Base-by-base conservation (phyloP, 495 filamentous ascomycete species). In the Neurospora sp. region DNA sequence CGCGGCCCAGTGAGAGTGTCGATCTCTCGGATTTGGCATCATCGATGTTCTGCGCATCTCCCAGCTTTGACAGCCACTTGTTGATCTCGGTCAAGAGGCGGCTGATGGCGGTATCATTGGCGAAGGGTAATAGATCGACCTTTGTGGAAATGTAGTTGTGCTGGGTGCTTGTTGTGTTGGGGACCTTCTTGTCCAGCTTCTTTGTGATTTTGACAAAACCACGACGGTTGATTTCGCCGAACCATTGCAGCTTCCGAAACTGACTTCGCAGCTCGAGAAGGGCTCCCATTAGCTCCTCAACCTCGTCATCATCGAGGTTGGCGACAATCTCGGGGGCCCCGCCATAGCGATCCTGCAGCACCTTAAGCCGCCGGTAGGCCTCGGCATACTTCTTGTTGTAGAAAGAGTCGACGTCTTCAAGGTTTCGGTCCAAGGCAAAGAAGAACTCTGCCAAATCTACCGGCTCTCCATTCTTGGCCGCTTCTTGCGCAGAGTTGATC, bases 131-230 rank as follows among this genome's bases (percentile, higher is more conserved):
- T 7, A 91, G 89, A 74, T 96, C 92, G 40, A 99, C 95, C 83
- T 96, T 96, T 20, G 92, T 91, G 68, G 91, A 89, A 69, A 98
- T 83, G 76, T 97, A 98, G 44, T 88, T 87, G 74, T 92, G 88
- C 82, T 97, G 94, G 0, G 91, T 90, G 53, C 53, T 66, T 37
- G 27, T 66, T 72, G 89, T 86, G 1, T 88, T 86, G 9, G 88
- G 87, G 4, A 97, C 85, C 82, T 94, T 97, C 83, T 97, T 97
- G 83, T 97, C 94, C 27, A 97, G 84, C 81, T 99, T 99, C 85
- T 98, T 99, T 27, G 94, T 95, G 81, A 99, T 98, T 83, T 99
- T 99, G 76, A 96, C 87, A 77, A 99, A 99, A 0, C 96, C 96
- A 73, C 92, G 88, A 42, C 94, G 88, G 78, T 99, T 99, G 76